Base-by-base conservation (phyloP, 371 early-diverging fungal species). In the Thermomucor indicae-seudaticae region DNA sequence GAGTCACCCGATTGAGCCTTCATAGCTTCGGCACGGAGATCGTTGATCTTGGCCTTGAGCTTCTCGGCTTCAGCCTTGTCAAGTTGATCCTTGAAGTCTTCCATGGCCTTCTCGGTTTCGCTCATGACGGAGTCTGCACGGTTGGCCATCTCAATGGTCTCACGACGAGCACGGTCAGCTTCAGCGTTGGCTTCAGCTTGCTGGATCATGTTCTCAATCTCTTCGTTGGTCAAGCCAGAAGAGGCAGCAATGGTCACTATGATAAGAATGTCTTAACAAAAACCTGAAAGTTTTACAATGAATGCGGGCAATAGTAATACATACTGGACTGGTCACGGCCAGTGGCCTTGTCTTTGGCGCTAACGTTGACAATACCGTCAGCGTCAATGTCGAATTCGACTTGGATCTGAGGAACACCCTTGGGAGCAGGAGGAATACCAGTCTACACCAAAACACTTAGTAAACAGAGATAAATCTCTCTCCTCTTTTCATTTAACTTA, bases 371-470 rank as follows among this genome's bases (percentile, higher is more conserved):
- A 65, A 99, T 98, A 72, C 99, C 99, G 70, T 99, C 96, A 8
- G 98, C 96, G 77, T 99, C 99, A 66, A 98, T 95, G 69, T 99
- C 97, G 69, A 99, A 99, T 40, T 95, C 90, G 47, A 99, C 99
- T 66, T 91, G 88, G 55, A 92, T 81, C 64, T 92, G 84, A 57
- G 99, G 94, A 44, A 91, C 84, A 66, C 99, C 95, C 81, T 90
- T 85, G 62, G 96, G 93, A 11, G 91, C 90, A 44, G 91, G 93
- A 23, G 90, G 90, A 34, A 92, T 79, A 30, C 89, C 90, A 20
- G 81, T 79, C 55, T 37, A 39, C 2, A 7, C 11, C 20, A 32
- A 3, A 10, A 32, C 32, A 32, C 14, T 32, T 32, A 23, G 17
- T 37, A 29, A 12, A 20, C 14, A 7, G 14, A 10, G 14, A 32